These are phyloP conservation scores for Penicillium sp. DNA, from an alignment of 2,329 filamentous ascomycete genomes.

Conservation along the genomic window DNA sequence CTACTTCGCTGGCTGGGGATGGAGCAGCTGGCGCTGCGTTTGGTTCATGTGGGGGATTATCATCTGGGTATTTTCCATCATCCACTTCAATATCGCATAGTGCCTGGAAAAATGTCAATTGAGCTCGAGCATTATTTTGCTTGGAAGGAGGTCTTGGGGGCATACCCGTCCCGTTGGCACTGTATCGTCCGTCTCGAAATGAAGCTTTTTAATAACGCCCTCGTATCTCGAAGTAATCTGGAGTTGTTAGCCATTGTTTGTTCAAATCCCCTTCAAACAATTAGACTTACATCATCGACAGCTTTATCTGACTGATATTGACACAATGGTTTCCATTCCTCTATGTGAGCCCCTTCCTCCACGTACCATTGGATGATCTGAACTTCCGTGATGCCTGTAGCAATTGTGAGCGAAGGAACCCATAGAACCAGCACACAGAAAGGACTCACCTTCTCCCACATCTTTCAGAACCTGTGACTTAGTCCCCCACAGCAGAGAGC, in stretches of 20 bases:
- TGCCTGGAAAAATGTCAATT: conserved; percentile 54
- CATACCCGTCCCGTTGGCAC: conserved; percentile 78
- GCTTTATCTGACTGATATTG: conserved; percentile 99
- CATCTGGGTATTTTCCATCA: conserved; percentile 68
- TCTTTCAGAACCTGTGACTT: conserved; percentile 46
- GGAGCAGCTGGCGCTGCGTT: conserved; percentile 27
- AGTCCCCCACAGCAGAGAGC: conserved; percentile 35
- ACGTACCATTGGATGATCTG: conserved; percentile 99
- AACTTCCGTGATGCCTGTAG: conserved; percentile 90
- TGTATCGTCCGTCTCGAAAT: conserved; percentile 96
- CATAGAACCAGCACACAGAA: not conserved
- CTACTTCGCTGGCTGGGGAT: conserved; percentile 12
- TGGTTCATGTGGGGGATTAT: conserved; percentile 40
- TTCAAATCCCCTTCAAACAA: conserved; percentile 8
- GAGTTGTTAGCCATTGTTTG: conserved; percentile 38
- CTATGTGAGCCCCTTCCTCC: conserved; percentile 88
- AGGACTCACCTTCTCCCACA: conserved; percentile 43
- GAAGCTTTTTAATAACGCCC: conserved; percentile 91
- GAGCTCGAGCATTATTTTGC: no score
- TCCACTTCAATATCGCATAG: conserved; percentile 94
- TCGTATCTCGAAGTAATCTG: conserved; percentile 96
- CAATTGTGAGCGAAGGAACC: conserved; percentile 19
- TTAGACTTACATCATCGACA: conserved; percentile 54
- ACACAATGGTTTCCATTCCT: conserved; percentile 97
- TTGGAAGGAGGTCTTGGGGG: not conserved